Conservation (phyloP, 257 asterid genomes). For the Scutellaria galericulata region DNA sequence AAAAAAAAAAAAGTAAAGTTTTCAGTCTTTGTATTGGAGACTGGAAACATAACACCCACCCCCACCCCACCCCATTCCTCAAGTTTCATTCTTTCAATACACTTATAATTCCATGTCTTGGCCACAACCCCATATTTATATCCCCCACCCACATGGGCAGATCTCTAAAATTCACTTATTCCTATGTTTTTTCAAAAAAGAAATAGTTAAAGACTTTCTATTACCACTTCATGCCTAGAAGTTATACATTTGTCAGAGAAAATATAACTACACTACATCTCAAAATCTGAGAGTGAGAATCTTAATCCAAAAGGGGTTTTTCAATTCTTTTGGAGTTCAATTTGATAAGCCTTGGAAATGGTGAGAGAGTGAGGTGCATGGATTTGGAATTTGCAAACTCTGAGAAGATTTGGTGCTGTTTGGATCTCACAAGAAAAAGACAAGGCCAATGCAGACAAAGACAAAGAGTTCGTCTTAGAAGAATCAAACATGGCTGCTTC, state of each 20-base stretch:
- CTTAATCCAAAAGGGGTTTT: neutral
- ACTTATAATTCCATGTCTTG: constrained; percentile 55
- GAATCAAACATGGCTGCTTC: constrained; percentile 52
- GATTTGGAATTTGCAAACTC: constrained; percentile 43
- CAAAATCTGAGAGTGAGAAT: constrained; percentile 33
- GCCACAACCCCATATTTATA: constrained; percentile 72
- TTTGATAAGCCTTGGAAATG: constrained; percentile 44
- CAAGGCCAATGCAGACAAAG: constrained; percentile 52
- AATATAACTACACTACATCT: constrained; percentile 36
- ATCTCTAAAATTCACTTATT: constrained; percentile 47
- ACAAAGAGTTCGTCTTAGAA: constrained; percentile 40
- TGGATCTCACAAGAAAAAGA: constrained; percentile 53
- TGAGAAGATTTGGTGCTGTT: constrained; percentile 38
- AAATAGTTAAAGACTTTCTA: neutral
- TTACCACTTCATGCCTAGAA: constrained; percentile 51
- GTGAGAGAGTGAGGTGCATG: constrained; percentile 48
- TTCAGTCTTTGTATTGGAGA: constrained; percentile 80
- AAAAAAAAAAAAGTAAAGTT: constrained; percentile 47
- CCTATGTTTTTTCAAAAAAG: constrained; percentile 1
- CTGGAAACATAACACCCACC: constrained; percentile 56
- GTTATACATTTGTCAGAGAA: constrained; percentile 57
- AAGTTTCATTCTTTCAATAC: constrained; percentile 35
- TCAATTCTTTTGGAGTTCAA: neutral
- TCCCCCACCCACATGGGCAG: constrained; percentile 69
- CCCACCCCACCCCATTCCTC: constrained; percentile 29